A percentile compares a stretch with the other conserved stretches of the same genome.
These are phyloP conservation scores for Cucumis hystrix DNA, from an alignment of 306 rosid species.

Conservation along the genomic window DNA sequence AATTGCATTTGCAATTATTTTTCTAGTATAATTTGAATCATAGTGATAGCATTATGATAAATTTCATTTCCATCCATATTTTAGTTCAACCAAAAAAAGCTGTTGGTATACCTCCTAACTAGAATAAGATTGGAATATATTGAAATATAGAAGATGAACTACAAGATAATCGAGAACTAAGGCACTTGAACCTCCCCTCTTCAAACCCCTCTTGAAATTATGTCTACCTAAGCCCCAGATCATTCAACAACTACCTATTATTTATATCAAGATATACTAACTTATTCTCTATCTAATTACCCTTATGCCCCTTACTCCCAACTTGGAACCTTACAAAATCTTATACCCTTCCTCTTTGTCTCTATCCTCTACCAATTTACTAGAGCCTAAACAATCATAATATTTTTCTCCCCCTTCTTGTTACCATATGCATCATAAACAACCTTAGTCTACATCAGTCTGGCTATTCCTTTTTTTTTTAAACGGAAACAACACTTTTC, in stretches of 20 bases:
- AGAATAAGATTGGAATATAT: too few relatives aligned
- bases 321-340: neutral
- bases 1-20: neutral
- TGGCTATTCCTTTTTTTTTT: neutral
- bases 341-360: neutral
- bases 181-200: too few relatives aligned
- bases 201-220: too few relatives aligned
- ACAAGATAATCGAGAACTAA: too few relatives aligned
- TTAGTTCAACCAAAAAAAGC: neutral
- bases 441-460: neutral
- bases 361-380: neutral
- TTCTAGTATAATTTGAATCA: neutral
- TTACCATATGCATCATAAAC: neutral
- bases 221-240: too few relatives aligned
- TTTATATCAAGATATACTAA: too few relatives aligned
- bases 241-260: too few relatives aligned
- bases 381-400: neutral
- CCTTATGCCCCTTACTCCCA: too few relatives aligned
- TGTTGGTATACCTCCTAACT: too few relatives aligned
- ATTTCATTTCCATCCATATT: neutral
- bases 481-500: too few relatives aligned
- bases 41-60: neutral
- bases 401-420: neutral
- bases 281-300: too few relatives aligned
- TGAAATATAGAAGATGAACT: too few relatives aligned